Conservation (phyloP, 202 grass and related monocot species). For the Alloteropsis angusta region DNA sequence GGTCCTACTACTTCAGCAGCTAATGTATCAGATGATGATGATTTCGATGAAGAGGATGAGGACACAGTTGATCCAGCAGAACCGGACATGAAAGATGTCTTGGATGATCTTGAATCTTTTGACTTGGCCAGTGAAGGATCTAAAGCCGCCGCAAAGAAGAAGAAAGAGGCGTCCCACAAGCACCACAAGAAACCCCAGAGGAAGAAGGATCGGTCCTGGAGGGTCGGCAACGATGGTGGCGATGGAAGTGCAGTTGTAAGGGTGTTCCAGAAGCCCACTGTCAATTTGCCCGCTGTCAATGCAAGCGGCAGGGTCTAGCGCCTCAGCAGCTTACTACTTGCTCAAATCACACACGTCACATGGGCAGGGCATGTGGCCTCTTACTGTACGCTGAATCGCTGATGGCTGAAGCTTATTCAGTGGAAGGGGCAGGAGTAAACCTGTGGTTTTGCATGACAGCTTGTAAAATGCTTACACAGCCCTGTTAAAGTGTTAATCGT, state of each 20-base stretch:
- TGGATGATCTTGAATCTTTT: conserved; percentile 65
- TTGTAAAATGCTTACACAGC: background rate
- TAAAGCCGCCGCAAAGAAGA: conserved; percentile 36
- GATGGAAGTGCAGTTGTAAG: conserved; percentile 67
- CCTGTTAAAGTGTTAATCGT: background rate
- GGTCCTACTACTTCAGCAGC: conserved; percentile 1
- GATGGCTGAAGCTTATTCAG: background rate
- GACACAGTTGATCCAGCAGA: background rate
- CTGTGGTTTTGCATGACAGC: background rate
- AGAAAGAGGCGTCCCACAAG: conserved; percentile 44
- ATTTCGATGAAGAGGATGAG: conserved; percentile 4
- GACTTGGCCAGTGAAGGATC: conserved; percentile 34
- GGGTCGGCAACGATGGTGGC: conserved; percentile 49
- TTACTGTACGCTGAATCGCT: background rate
- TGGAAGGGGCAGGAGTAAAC: background rate
- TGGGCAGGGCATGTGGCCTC: background rate
- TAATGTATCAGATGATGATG: conserved; percentile 8
- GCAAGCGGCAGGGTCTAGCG: background rate
- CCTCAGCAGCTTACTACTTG: background rate
- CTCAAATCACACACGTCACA: background rate
- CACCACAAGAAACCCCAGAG: conserved; percentile 72
- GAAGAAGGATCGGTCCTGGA: conserved; percentile 90
- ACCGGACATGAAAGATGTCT: conserved; percentile 33
- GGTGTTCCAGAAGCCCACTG: conserved; percentile 58
- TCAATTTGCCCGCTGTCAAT: conserved; percentile 16